phyloP scores from a whole-genome alignment of 352 stramenopile genomes.

The Pythium periplocum region DNA sequence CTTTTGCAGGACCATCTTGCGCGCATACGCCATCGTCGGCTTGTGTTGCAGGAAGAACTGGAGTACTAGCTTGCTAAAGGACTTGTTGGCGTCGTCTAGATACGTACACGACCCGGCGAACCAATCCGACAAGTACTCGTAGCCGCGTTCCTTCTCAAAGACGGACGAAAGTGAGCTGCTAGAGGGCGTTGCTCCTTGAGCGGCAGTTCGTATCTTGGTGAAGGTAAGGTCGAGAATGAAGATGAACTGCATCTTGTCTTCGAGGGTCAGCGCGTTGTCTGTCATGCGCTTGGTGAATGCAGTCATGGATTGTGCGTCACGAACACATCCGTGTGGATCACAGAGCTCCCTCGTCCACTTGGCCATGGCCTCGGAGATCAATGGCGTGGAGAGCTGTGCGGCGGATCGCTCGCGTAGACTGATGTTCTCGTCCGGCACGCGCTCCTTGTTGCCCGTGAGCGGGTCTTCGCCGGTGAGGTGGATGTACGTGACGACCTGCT shows the following conservation, averaged over 20 bases:
- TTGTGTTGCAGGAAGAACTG: conserved; percentile 46
- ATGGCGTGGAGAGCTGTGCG: conserved; percentile 20
- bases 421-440: conserved; percentile 17
- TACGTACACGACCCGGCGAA: conserved; percentile 40
- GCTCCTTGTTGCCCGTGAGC: conserved; percentile 18
- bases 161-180: conserved; percentile 12
- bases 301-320: conserved; percentile 29
- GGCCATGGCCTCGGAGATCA: conserved; percentile 39
- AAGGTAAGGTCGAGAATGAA: conserved; percentile 60
- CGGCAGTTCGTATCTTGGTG: not conserved
- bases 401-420: conserved; percentile 24
- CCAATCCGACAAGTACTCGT: conserved; percentile 54
- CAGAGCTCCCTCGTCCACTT: conserved; percentile 36
- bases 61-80: conserved; percentile 44
- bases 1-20: conserved; percentile 29
- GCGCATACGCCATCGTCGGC: conserved; percentile 37
- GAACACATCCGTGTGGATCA: conserved; percentile 26
- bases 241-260: conserved; percentile 51
- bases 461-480: conserved; percentile 48
- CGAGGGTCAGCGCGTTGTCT: conserved; percentile 30
- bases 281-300: conserved; percentile 30
- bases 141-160: conserved; percentile 60
- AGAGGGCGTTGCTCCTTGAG: conserved; percentile 5
- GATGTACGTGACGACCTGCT: conserved; percentile 61
- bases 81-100: conserved; percentile 38